Evolutionary conservation across 1,284 basidiomycete genomes (phyloP).

Genomic region (Heterobasidion occidentale): DNA sequence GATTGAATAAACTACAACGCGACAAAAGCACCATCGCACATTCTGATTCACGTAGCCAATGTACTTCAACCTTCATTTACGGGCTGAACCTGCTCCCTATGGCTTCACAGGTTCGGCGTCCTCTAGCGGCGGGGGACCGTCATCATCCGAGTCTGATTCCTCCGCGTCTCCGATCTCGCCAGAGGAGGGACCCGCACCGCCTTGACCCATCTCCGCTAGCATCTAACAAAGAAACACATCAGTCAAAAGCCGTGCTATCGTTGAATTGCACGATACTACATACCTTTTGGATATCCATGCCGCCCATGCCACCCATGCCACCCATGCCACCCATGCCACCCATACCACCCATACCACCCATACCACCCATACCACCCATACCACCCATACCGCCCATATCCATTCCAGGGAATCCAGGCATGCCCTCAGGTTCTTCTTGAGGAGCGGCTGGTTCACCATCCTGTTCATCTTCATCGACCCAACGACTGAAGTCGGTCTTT

Average conservation of each 20-base stretch:
- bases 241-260: neutral
- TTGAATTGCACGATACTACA: constrained; percentile 23
- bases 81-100: neutral
- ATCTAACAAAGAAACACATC: constrained; percentile 32
- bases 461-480: constrained; percentile 96
- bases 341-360: constrained; percentile 14
- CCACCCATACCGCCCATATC: constrained; percentile 32
- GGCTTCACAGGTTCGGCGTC: constrained; percentile 21
- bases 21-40: no score
- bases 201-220: constrained; percentile 50
- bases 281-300: constrained; percentile 10
- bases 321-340: constrained; percentile 26
- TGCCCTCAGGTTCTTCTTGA: constrained; percentile 35
- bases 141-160: constrained; percentile 49
- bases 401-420: constrained; percentile 38
- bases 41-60: no score
- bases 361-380: constrained; percentile 35
- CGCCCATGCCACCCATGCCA: constrained; percentile 34
- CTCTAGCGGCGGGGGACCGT: constrained; percentile 73
- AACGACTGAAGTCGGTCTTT: constrained; percentile 90
- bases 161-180: constrained; percentile 29
- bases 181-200: constrained; percentile 18
- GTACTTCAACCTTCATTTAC: neutral
- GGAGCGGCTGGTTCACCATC: constrained; percentile 41
- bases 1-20: no score